Base-by-base conservation (phyloP, 1,284 basidiomycete species). In the Wolfiporia cocos region DNA sequence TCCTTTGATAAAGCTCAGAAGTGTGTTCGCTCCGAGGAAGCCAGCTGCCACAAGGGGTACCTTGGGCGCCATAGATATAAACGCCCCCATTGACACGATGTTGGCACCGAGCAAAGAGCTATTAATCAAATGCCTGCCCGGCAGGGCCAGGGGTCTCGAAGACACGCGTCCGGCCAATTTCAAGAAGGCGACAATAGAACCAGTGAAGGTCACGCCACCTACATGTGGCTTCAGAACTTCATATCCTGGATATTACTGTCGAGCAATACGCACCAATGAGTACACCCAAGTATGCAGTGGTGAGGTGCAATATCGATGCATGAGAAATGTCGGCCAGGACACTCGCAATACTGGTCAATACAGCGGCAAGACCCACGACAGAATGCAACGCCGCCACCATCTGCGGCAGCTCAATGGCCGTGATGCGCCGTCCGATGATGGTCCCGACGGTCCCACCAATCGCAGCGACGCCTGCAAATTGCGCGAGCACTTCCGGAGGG, bases 151-250 rank as follows among this genome's bases (percentile, higher is more conserved):
- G 0, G 88, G 82, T 49, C 71, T 78, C 34, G 83, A 86, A 7
- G 81, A 71, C 76, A 91, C 85, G 47, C 74, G 76, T 5, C 84
- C 88, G 1, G 86, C 86, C 28, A 92, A 70, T 60, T 92, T 92
- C 39, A 91, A 64, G 73, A 90, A 92, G 1, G 88, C 88, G n/a
- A 92, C 85, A 41, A 92, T 78, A 4, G 86, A 90, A 18, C 88
- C 88, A 19, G 85, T 86, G 54, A 87, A 89, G 2, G 86, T 87
- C 30, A 86, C 67, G 49, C 81, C 82, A 63, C 79, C 78, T 73
- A 38, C n/a, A 18, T 5, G 15, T 45, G 21, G 45, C n/a, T n/a
- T n/a, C n/a, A n/a, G n/a, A n/a, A n/a, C n/a, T n/a, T n/a, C n/a
- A n/a, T n/a, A n/a, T n/a, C n/a, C n/a, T n/a, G n/a, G n/a, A n/a